Base-by-base conservation (phyloP, 2,329 filamentous ascomycete species). In the Trichoderma harzianum region DNA sequence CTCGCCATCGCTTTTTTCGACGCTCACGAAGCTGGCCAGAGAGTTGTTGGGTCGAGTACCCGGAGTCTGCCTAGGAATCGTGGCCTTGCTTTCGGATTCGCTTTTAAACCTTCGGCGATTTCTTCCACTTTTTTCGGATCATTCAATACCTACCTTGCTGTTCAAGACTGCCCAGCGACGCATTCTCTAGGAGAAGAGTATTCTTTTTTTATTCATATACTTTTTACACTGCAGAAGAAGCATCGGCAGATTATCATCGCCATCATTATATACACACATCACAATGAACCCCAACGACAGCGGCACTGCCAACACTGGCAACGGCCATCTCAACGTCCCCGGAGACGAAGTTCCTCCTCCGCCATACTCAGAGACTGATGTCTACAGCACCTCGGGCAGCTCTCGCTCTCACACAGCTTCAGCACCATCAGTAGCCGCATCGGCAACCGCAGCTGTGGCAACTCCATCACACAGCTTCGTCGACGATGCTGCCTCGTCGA, bases 321-420 rank as follows among this genome's bases (percentile, higher is more conserved):
- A 71, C 55, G 36, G 34, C 16, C 71, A 71, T n/a, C 74, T 74
- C 53, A 72, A 64, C 68, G 69, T 75, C 69, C 73, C 71, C 18
- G 72, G 63, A 12, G 79, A 83, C 70, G 82, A 86, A 72, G 77
- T 79, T 8, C 86, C 87, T 24, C 87, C 87, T 55, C 87, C 87
- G 5, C 88, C 88, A 7, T 90, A 90, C 75, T 84, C 84, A 51
- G 87, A 88, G 78, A 88, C 86, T 18, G 87, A 89, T 77, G 83
- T 87, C 47, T 87, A 84, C 79, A 88, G 86, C 16, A 81, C 76
- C 64, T 79, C 85, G 4, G 81, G 80, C 34, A 21, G 47, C 21
- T 72, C 69, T 70, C 76, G 74, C 66, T 78, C 77, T 66, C 74
- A 43, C 39, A 58, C 75, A 69, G 34, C 73, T 69, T 14, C 75